Evolutionary conservation across 1,284 basidiomycete species (phyloP).

Genomic region (Puccinia horiana): DNA sequence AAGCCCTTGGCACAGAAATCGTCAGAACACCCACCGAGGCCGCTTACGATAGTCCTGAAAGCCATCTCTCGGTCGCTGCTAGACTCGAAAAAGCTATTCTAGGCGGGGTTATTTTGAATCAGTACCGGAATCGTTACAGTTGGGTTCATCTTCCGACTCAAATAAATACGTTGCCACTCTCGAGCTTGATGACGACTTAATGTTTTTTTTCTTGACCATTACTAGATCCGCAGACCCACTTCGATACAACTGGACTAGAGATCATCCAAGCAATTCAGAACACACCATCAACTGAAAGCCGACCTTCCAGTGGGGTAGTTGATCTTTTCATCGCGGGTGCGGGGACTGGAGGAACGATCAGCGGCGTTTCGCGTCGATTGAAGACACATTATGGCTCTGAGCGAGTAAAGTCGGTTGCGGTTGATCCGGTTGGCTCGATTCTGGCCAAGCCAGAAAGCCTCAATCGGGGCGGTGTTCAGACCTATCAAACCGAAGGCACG

Average conservation of each 20-base stretch:
- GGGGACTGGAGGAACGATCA: constrained; percentile 92
- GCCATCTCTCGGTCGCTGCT: constrained; percentile 84
- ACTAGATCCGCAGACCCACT: constrained; percentile 77
- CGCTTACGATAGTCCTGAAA: constrained; percentile 78
- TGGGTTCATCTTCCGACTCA: constrained; percentile 49
- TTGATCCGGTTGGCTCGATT: constrained; percentile 91
- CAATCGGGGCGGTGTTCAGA: constrained; percentile 64
- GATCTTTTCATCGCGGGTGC: constrained; percentile 84
- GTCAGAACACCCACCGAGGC: constrained; percentile 90
- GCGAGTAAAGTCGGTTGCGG: constrained; percentile 71
- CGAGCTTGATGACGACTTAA: neutral
- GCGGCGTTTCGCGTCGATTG: constrained; percentile 78
- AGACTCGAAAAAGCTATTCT: constrained; percentile 77
- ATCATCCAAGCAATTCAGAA: constrained; percentile 67
- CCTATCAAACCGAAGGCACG: constrained; percentile 88
- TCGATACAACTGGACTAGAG: constrained; percentile 81
- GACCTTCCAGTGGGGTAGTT: constrained; percentile 65
- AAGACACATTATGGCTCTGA: constrained; percentile 67
- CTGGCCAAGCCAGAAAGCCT: constrained; percentile 72
- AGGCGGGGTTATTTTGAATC: constrained; percentile 84
- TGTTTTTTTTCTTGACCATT: neutral
- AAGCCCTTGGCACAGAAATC: constrained; percentile 88
- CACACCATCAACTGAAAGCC: constrained; percentile 53
- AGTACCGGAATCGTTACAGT: constrained; percentile 72
- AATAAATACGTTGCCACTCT: neutral